Conservation (phyloP, 2,329 filamentous ascomycete species). For the Podosphaera fusca region DNA sequence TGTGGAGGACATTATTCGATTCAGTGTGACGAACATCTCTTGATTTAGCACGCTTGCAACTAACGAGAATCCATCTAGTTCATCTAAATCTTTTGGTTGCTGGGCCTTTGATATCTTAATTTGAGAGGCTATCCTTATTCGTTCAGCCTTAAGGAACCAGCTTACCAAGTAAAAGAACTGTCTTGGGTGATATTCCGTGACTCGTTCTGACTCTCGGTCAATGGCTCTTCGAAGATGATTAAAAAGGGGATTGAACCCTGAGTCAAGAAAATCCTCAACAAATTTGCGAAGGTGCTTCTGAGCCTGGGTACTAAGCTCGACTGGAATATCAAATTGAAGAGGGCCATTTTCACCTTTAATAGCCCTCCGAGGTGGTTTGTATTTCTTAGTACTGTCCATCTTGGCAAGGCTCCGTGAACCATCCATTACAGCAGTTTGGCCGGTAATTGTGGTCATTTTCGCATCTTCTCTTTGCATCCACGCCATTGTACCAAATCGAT, state of each 20-base stretch:
- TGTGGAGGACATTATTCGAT: slow-evolving; percentile 55
- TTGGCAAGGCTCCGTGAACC: slow-evolving; percentile 54
- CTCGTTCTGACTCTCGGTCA: slow-evolving; percentile 66
- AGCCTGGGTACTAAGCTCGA: slow-evolving; percentile 48
- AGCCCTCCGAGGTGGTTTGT: slow-evolving; percentile 51
- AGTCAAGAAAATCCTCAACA: slow-evolving; percentile 82
- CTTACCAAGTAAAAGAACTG: slow-evolving; percentile 84
- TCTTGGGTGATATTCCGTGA: slow-evolving; percentile 51
- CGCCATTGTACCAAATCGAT: slow-evolving; percentile 88
- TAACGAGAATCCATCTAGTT: slow-evolving; percentile 58
- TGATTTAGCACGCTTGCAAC: slow-evolving; percentile 81
- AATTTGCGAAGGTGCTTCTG: slow-evolving; percentile 57
- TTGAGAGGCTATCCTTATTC: slow-evolving; percentile 40
- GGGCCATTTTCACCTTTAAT: slow-evolving; percentile 38
- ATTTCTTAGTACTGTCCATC: slow-evolving; percentile 79
- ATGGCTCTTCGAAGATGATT: slow-evolving; percentile 68
- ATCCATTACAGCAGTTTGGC: slow-evolving; percentile 62
- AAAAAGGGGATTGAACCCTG: slow-evolving; percentile 84
- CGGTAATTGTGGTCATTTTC: slow-evolving; percentile 67
- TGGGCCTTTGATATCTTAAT: slow-evolving; percentile 25
- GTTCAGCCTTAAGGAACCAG: slow-evolving; percentile 82
- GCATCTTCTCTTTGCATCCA: slow-evolving; percentile 79
- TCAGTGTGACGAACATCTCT: slow-evolving; percentile 79
- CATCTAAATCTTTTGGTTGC: slow-evolving; percentile 18
- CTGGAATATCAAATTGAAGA: slow-evolving; percentile 54